These are phyloP conservation scores for Harringtonia lauricola DNA, from an alignment of 2,329 filamentous ascomycete genomes.

Conservation along the genomic window DNA sequence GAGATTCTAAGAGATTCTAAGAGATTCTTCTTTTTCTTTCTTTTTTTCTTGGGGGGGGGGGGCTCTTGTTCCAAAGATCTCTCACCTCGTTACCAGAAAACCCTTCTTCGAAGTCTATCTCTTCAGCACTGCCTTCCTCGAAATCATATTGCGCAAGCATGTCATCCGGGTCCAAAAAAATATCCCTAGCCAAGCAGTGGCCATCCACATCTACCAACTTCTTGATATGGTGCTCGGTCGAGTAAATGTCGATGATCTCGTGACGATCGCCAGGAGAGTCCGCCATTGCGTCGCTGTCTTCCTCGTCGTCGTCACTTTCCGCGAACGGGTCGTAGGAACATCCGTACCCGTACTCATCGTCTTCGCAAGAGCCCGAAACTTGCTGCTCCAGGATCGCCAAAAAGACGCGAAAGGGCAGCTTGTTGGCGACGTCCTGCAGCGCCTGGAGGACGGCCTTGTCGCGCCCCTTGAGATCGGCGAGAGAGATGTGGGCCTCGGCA, in stretches of 20 bases:
- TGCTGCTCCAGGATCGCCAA: not conserved
- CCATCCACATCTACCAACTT: constrained; percentile 1
- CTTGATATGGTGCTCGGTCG: not conserved
- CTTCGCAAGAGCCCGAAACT: not conserved
- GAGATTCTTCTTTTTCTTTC: not conserved
- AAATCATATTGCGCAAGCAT: not conserved
- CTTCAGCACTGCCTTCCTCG: not conserved
- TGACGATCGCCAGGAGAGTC: not conserved
- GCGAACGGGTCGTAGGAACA: too few species aligned
- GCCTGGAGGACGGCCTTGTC: not conserved
- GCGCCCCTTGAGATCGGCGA: not conserved
- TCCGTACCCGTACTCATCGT: not conserved
- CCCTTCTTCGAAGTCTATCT: not conserved
- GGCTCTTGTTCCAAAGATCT: not conserved
- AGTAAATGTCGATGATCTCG: not conserved
- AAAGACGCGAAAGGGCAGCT: not conserved
- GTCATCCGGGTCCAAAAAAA: not conserved
- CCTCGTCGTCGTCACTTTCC: not conserved
- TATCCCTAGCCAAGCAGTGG: not conserved
- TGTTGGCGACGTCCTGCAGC: not conserved
- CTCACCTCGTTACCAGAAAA: constrained; percentile 3
- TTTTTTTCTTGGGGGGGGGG: too few species aligned
- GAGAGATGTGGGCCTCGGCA: constrained; percentile 4
- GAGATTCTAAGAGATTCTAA: not conserved
- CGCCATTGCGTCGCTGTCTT: not conserved